Evolutionary conservation across 805 yeast species (phyloP), one percentile per base, ranked within the genome.

Genomic region (Metschnikowia arizonensis): DNA sequence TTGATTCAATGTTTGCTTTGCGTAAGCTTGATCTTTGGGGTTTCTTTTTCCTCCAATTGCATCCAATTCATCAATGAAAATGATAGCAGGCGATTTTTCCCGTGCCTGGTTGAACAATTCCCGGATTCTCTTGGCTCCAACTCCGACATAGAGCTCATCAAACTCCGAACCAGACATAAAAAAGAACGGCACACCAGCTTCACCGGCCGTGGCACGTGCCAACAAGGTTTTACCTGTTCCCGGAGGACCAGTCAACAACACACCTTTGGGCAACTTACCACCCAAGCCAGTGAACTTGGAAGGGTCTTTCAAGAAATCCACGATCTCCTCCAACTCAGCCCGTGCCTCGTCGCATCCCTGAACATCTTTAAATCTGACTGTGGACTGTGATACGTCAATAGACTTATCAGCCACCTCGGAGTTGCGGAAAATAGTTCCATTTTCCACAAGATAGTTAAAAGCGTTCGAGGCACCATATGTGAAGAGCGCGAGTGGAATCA

Each of bases 261-360:
- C 96, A 74, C 99, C 99, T 64, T 91, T 93, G 47, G 99, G 98
- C 58, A 93, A 75, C 65, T 90, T 90, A 42, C 99, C 99, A 54
- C 99, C 99, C 40, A 93, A 76, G 1, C 96, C 95, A 41, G 97
- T 95, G 69, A 89, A 93, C 64, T 88, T 86, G 15, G 96, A 81
- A 17, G 99, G 99, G 64, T 93, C 98, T 61, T 89, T 89, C 60
- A 93, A 77, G 60, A 93, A 93, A 49, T 91, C 97, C n/a, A 93
- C 99, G 58, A 95, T 87, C 66, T 93, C 99, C 66, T 93, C 97
- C 52, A 93, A 76, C 69, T 93, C 99, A 6, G 95, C 88, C 59
- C 97, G 82, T 3, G 99, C 99, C 71, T 93, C 99, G 66, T 95
- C 99, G 50, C 91, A 95, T 46, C 99, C 99, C 60, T 90, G 84